A percentile compares a stretch with the other conserved stretches of the same genome.
These are phyloP conservation scores for Salix caprea DNA, from an alignment of 345 rosid species.

Conservation along the genomic window DNA sequence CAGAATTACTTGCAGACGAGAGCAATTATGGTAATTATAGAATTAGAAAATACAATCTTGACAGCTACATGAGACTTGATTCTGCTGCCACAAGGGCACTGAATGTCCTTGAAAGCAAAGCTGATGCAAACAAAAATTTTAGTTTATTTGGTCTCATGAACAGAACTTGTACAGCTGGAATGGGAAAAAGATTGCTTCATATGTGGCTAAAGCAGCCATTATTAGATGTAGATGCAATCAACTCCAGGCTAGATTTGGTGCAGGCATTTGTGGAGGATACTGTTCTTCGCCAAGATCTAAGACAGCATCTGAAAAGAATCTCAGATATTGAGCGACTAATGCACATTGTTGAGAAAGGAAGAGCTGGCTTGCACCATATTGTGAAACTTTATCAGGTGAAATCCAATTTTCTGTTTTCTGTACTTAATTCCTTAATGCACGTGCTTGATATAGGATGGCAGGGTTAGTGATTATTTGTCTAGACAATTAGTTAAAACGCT, in stretches of 20 bases:
- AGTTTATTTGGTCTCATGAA: conserved; percentile 97
- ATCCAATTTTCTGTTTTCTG: neutral
- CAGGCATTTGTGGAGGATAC: conserved; percentile 91
- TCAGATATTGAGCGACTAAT: conserved; percentile 75
- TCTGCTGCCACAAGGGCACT: conserved; percentile 94
- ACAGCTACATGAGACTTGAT: conserved; percentile 80
- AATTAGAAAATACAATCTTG: conserved; percentile 54
- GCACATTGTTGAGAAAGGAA: conserved; percentile 60
- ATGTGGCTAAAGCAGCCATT: conserved; percentile 97
- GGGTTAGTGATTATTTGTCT: neutral
- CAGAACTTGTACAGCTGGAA: conserved; percentile 96
- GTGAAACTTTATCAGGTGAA: conserved; percentile 91
- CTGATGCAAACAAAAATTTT: conserved; percentile 90
- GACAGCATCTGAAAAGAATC: conserved; percentile 91
- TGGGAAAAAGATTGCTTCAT: conserved; percentile 92
- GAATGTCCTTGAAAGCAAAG: conserved; percentile 92
- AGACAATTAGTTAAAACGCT: neutral
- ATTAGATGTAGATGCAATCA: conserved; percentile 67
- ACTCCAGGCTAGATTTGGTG: conserved; percentile 72
- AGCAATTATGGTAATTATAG: conserved; percentile 75
- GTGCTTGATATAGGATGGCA: neutral
- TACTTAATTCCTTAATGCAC: neutral
- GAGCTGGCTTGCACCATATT: conserved; percentile 79
- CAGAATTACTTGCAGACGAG: conserved; percentile 82
- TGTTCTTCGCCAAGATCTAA: conserved; percentile 77